A percentile compares a stretch with the other conserved stretches of the same genome.
Evolutionary conservation across 129 eudicot species (phyloP).

Genomic region (Mikania micrantha): DNA sequence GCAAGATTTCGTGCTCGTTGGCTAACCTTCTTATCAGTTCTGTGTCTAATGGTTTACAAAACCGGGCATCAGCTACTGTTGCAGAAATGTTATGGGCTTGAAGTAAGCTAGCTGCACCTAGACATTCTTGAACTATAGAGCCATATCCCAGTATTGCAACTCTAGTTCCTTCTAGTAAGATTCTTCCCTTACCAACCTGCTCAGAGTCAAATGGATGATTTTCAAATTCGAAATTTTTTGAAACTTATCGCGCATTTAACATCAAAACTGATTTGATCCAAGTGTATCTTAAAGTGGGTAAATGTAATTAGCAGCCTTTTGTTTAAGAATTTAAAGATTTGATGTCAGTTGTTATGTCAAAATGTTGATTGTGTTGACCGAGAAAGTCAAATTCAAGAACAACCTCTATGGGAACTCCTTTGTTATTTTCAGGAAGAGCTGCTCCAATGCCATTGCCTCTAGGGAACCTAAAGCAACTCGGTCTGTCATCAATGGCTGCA

Average conservation of each 20-base stretch:
- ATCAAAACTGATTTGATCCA: not conserved
- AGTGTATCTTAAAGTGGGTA: not conserved
- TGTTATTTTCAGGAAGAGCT: constrained; percentile 48
- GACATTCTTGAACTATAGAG: constrained; percentile 55
- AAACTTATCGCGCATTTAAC: not conserved
- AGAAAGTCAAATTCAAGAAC: not conserved
- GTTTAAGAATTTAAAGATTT: not conserved
- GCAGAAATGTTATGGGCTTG: constrained; percentile 31
- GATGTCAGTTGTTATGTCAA: not conserved
- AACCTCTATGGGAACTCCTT: constrained; percentile 82
- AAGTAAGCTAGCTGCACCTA: constrained; percentile 60
- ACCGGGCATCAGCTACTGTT: constrained; percentile 69
- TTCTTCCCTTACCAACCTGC: constrained; percentile 74
- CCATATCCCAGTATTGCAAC: constrained; percentile 73
- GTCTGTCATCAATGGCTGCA: constrained; percentile 75
- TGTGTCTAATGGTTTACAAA: constrained; percentile 68
- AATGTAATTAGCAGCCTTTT: not conserved
- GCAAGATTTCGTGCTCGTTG: constrained; percentile 54
- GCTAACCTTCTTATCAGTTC: constrained; percentile 55
- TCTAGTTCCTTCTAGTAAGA: constrained; percentile 55
- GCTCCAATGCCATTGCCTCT: constrained; percentile 81
- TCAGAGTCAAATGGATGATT: not conserved
- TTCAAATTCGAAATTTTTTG: not conserved
- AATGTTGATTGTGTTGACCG: not conserved
- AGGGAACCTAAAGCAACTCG: constrained; percentile 77